Percentiles rank a stretch among this genome's conserved stretches.
These are phyloP conservation scores for Calonectria multiphialidica DNA, from an alignment of 2,329 filamentous ascomycete genomes.

Conservation along the genomic window DNA sequence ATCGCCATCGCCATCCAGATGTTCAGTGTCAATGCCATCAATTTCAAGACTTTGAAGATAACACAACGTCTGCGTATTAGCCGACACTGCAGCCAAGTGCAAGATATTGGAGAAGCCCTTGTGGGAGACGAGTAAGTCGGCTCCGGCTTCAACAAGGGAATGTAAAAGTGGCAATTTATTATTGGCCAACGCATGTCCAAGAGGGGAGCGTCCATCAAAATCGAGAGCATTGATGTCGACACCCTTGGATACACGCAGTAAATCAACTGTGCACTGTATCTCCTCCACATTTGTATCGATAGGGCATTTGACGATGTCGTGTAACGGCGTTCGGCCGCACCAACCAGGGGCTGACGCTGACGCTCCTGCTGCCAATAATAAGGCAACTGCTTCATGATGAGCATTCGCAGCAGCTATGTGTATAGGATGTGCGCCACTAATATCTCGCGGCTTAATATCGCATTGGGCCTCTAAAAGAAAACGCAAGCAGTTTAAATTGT, in stretches of 20 bases:
- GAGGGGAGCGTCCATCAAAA: not conserved
- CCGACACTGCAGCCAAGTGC: not conserved
- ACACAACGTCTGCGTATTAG: not conserved
- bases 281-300: not conserved
- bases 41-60: not conserved
- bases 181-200: accelerated
- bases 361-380: not conserved
- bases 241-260: not conserved
- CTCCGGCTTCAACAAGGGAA: conserved; percentile 3
- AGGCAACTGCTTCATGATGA: not conserved
- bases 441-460: not conserved
- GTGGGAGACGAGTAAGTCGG: not conserved
- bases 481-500: not conserved
- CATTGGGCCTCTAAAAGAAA: not conserved
- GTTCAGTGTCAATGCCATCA: not conserved
- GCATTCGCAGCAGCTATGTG: accelerated
- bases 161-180: not conserved
- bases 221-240: not conserved
- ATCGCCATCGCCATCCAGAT: accelerated
- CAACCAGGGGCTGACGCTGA: not conserved
- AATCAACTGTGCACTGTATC: not conserved
- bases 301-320: not conserved
- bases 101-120: not conserved
- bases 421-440: accelerated
- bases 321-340: not conserved